Conservation (phyloP, 2,329 filamentous ascomycete species). For the Beauveria pseudobassiana region DNA sequence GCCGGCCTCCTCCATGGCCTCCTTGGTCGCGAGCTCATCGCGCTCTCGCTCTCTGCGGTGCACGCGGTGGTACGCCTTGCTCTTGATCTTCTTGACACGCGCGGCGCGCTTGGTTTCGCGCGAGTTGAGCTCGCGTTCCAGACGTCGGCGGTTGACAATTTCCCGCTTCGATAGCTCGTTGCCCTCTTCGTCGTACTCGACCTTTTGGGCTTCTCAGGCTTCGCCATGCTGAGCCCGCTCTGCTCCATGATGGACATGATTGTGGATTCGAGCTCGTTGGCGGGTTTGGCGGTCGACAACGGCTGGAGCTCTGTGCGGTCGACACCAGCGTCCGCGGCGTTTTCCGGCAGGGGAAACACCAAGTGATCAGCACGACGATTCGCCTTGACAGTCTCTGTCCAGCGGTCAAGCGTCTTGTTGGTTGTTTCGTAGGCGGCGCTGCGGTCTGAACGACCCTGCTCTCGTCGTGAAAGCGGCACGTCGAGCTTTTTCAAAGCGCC, state of each 20-base stretch:
- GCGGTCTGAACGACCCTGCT: slow-evolving; percentile 80
- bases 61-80: slow-evolving; percentile 85
- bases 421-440: slow-evolving; percentile 80
- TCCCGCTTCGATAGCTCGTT: slow-evolving; percentile 66
- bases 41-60: slow-evolving; percentile 67
- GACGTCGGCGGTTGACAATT: slow-evolving; percentile 65
- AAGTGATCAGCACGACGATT: slow-evolving; percentile 89
- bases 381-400: slow-evolving; percentile 91
- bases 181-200: slow-evolving; percentile 60
- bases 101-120: slow-evolving; percentile 82
- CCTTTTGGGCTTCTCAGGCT: slow-evolving; percentile 42
- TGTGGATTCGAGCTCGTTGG: slow-evolving; percentile 75
- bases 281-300: slow-evolving; percentile 53
- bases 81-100: slow-evolving; percentile 98
- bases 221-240: slow-evolving; percentile 61
- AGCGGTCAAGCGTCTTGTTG: slow-evolving; percentile 81
- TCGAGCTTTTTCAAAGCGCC: slow-evolving; percentile 60
- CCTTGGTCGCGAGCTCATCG: slow-evolving; percentile 43
- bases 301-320: slow-evolving; percentile 58
- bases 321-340: slow-evolving; percentile 53
- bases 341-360: slow-evolving; percentile 75
- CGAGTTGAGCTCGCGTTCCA: slow-evolving; percentile 76
- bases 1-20: slow-evolving; percentile 48
- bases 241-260: slow-evolving; percentile 87
- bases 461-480: slow-evolving; percentile 74